Evolutionary conservation across 345 rosid species (phyloP), one percentile per base, ranked within the genome.

Genomic region (Noccaea bulbosa): DNA sequence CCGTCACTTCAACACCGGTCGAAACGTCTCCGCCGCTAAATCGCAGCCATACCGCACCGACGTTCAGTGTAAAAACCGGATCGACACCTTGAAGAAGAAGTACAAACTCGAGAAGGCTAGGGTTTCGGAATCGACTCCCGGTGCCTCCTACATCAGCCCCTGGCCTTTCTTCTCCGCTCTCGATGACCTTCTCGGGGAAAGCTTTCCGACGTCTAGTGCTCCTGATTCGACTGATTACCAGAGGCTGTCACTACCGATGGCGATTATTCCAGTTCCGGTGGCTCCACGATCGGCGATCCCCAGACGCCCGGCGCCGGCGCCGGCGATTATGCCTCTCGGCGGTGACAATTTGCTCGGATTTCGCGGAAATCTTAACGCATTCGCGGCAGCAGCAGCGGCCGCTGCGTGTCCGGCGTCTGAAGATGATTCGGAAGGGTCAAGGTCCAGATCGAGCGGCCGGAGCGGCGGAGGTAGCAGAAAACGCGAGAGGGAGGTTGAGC

Each of bases 61-160:
- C 62, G 97, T 90, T 16, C 99, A 92, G 90, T 92, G 99, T 47
- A 95, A 95, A 82, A 95, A 95, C 80, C 90, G 99, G 67, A 87
- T 95, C 83, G 99, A 95, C 63, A 95, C 99, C 40, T 79, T 95
- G 14, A 92, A 95, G 88, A 95, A 95, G 80, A 95, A 90, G 80
- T 95, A 89, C 76, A 95, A 92, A 86, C 73, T 81, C 79, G 99
- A 95, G 88, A 95, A 86, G 69, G 87, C 90, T 62, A 81, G 91
- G 80, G 87, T 90, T 50, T 50, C 82, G 2, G 78, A 88, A 35
- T 86, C 99, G 12, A 72, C 69, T 68, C 34, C 67, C 32, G 63
- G 46, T 43, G 87, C 81, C 30, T 88, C 78, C 11, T 67, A 78
- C 41, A 14, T 76, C 30, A 89, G 96, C 16, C 69, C 91, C 0